Percentiles rank a stretch among this genome's conserved stretches.
Evolutionary conservation across 2,329 filamentous ascomycete species (phyloP).

Genomic region (Neonectria sp.): DNA sequence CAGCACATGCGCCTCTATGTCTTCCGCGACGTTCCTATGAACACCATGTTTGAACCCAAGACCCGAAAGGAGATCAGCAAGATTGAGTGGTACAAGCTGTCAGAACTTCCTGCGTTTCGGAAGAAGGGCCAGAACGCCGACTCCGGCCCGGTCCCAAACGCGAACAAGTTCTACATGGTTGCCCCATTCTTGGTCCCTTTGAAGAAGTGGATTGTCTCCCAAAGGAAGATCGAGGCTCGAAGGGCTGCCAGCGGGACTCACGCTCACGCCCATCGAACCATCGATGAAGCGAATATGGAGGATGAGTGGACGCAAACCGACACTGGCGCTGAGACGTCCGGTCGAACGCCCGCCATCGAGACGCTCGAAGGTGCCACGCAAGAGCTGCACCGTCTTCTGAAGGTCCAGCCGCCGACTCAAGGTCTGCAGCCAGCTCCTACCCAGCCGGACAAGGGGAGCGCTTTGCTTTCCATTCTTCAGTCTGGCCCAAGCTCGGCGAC

Average conservation of each 20-base stretch:
- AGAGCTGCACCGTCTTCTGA: constrained; percentile 69
- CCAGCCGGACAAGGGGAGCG: constrained; percentile 63
- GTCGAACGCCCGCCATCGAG: constrained; percentile 58
- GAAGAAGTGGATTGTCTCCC: constrained; percentile 91
- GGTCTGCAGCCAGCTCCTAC: constrained; percentile 57
- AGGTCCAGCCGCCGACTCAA: constrained; percentile 68
- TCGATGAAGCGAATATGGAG: constrained; percentile 73
- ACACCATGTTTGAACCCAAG: constrained; percentile 89
- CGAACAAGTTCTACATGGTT: constrained; percentile 98
- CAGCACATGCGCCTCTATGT: constrained; percentile 95
- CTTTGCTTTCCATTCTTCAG: constrained; percentile 69
- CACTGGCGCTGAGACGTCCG: constrained; percentile 48
- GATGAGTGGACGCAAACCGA: constrained; percentile 69
- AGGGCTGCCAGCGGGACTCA: constrained; percentile 59
- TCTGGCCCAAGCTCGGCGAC: constrained; percentile 41
- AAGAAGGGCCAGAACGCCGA: constrained; percentile 72
- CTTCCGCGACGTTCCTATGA: constrained; percentile 88
- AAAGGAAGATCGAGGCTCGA: constrained; percentile 79
- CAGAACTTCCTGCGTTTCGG: constrained; percentile 87
- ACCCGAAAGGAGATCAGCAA: constrained; percentile 98
- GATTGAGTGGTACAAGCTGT: constrained; percentile 94
- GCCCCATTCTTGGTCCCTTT: constrained; percentile 89
- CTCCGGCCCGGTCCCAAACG: constrained; percentile 70
- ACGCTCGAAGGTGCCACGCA: constrained; percentile 66
- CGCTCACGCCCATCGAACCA: constrained; percentile 57